Base-by-base conservation (phyloP, 108 stramenopile species). In the Skeletonema grethae region DNA sequence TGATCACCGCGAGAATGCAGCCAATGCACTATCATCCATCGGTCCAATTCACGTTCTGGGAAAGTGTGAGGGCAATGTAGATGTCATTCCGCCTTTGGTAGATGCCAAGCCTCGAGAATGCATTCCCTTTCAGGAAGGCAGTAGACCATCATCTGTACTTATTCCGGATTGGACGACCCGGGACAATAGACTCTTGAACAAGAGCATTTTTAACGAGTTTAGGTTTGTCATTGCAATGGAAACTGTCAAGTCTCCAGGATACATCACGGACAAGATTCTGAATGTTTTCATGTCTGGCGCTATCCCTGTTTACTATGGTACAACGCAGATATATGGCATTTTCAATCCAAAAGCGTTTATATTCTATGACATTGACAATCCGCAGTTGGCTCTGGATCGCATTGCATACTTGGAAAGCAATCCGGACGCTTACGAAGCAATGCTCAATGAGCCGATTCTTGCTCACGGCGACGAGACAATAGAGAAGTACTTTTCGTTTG, bases 221-320 rank as follows among this genome's bases (percentile, higher is more conserved):
- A 9, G 71, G 36, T 72, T 63, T 34, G 61, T 36, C 18, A 60
- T 87, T 10, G 63, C 78, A 45, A 80, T 87, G 79, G 86, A 87
- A 60, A 84, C 82, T 43, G 67, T 63, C 43, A 67, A 71, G 15
- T 46, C 31, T 22, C 22, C 63, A 2, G 79, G 82, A 5, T 87
- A 84, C 43, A 75, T 84, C 48, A 75, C 80, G 11, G 83, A 84
- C 65, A 84, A 84, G 53, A 73, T 87, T 8, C 16, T 84, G 30
- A 25, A 74, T 46, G 86, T 72, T 4, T 84, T 81, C 35, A 56
- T 87, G 73, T 76, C 77, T 10, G 83, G 83, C 8, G 72, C 82
- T 15, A 22, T 87, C 4, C 86, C 86, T 12, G 80, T 87, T 25
- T 87, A 87, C 48, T 87, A 77, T 32, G 86, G 86, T 31, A 81